A percentile compares a stretch with the other conserved stretches of the same genome.
Evolutionary conservation across 129 eudicot genomes (phyloP).

Genomic region (Daucus carota): DNA sequence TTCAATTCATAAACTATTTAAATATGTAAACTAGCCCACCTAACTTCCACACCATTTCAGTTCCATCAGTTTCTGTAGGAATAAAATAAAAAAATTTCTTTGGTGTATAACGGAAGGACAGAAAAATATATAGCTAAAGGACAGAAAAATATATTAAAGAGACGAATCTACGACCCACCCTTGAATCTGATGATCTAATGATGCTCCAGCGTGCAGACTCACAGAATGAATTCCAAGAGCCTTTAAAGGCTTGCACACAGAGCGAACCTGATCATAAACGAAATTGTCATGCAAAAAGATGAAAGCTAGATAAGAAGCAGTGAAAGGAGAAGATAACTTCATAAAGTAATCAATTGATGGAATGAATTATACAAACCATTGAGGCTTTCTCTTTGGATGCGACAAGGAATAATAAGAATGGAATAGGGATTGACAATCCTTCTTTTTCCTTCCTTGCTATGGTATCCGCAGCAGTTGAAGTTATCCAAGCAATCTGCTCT

Average conservation of each 20-base stretch:
- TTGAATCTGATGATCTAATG: conserved; percentile 70
- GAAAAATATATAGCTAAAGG: background rate
- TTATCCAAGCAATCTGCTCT: conserved; percentile 87
- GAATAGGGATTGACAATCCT: conserved; percentile 49
- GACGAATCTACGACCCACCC: conserved; percentile 37
- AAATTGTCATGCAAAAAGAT: background rate
- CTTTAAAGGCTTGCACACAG: conserved; percentile 74
- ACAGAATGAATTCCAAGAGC: conserved; percentile 76
- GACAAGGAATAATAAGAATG: conserved; percentile 70
- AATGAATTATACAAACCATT: conserved; percentile 38
- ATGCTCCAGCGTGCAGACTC: conserved; percentile 78
- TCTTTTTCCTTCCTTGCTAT: conserved; percentile 74
- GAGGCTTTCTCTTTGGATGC: conserved; percentile 73
- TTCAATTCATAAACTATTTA: background rate
- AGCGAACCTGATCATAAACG: conserved; percentile 57
- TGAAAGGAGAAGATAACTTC: background rate
- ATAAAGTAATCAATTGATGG: background rate
- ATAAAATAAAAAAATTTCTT: too few relatives aligned
- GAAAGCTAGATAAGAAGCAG: background rate
- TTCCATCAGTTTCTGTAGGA: background rate
- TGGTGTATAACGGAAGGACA: background rate
- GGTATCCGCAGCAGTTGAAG: conserved; percentile 71
- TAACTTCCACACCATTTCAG: background rate
- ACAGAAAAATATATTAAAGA: background rate
- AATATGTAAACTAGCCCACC: background rate